Base-by-base conservation (phyloP, 163 green algal genomes). In the Smithsoniella earleae region DNA sequence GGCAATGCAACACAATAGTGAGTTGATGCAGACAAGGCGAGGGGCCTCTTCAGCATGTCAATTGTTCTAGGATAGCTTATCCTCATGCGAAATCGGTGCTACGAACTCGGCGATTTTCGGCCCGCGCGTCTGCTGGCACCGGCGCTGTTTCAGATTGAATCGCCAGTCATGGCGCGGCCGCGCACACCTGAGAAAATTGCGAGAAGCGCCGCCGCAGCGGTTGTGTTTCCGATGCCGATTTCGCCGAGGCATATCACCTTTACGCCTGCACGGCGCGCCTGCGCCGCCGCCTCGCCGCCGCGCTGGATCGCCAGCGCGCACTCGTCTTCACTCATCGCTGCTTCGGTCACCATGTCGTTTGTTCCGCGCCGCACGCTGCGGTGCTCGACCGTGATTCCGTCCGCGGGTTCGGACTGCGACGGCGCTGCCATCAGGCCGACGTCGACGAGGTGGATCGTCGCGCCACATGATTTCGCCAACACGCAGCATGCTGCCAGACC, bases 211-310 rank as follows among this genome's bases (percentile, higher is more conserved):
- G 79, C 75, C 2, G 79, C 79, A 1, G 76, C 52, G 0, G 82
- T 87, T 2, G 82, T 87, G 77, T 87, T 87, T 62, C 82, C 82
- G 55, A 86, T 82, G 52, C 81, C 81, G 16, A 84, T 54, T 75
- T 86, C 75, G 3, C 76, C 77, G 18, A 82, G 10, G 8, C 31
- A 73, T 0, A 80, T 30, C 38, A 75, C 43, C 43, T n/a, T 64
- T n/a, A 46, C 43, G 36, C 13, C 45, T 13, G 63, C 36, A 10
- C 58, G 22, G 37, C 43, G 74, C 2, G 74, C 77, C 0, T 28
- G 30, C 31, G 27, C 46, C 28, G 85, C 76, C 3, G 81, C 77
- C 1, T 36, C 66, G 1, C 72, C 52, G 3, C 81, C 81, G 2
- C 36, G 75, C 30, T 52, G 45, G 63, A 85, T 20, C 62, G 78